phyloP scores from a whole-genome alignment of 2,329 filamentous ascomycete genomes.

The Claviceps maximensis region DNA sequence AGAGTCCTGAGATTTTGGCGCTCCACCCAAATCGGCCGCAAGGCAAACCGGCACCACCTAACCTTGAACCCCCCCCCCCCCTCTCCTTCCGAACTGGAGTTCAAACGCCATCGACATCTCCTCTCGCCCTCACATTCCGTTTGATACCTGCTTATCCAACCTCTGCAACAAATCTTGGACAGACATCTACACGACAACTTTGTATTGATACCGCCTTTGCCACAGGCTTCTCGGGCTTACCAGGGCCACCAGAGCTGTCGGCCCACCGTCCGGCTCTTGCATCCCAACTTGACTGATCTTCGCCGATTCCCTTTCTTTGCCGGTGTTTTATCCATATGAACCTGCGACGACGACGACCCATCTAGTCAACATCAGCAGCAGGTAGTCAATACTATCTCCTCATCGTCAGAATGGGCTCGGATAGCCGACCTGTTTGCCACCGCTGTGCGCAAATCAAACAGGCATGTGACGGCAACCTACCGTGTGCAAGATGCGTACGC shows the following conservation, averaged over 20 bases:
- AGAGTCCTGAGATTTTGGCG: background rate
- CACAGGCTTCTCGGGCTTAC: background rate
- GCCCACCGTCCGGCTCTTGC: background rate
- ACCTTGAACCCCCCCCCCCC: background rate
- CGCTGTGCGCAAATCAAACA: conserved; percentile 25
- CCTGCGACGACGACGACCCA: background rate
- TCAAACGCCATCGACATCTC: background rate
- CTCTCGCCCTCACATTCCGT: background rate
- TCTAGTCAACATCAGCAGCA: background rate
- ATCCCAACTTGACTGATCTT: background rate
- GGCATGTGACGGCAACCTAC: conserved; percentile 20
- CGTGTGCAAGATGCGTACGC: conserved; percentile 20
- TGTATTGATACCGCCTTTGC: background rate
- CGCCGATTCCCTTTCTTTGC: background rate
- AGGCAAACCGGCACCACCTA: too few relatives aligned
- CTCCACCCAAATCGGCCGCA: conserved; percentile 5
- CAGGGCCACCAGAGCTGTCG: background rate
- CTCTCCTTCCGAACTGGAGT: background rate
- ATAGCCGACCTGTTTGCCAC: conserved; percentile 18
- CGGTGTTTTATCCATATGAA: background rate
- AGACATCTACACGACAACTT: background rate
- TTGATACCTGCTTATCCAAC: background rate
- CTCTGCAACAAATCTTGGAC: background rate
- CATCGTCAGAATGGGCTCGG: conserved; percentile 13
- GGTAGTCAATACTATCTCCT: too few relatives aligned